Evolutionary conservation across 1,139 yeast species (phyloP).

Genomic region (Diutina siamensis): DNA sequence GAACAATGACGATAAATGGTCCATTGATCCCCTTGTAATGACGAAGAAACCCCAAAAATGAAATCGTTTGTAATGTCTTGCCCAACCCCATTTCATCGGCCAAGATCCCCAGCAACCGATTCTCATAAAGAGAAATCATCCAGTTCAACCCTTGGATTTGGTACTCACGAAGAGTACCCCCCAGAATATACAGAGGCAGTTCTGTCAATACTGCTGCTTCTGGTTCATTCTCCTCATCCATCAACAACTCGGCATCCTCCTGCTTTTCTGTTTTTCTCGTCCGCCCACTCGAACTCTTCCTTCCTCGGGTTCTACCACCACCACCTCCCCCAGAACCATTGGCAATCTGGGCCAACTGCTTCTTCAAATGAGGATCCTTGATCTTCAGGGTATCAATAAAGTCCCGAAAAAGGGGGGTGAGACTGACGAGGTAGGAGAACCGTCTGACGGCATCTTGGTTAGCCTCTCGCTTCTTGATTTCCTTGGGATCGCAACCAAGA

Average conservation of each 20-base stretch:
- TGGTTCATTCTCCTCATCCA: conserved; percentile 35
- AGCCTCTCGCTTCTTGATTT: conserved; percentile 44
- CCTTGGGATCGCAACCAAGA: conserved; percentile 32
- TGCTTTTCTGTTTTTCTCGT: conserved; percentile 51
- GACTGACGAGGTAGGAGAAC: conserved; percentile 69
- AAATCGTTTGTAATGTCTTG: conserved; percentile 85
- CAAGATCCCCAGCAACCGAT: conserved; percentile 77
- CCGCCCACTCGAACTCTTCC: conserved; percentile 8
- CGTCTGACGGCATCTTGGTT: conserved; percentile 61
- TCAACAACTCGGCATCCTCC: conserved; percentile 56
- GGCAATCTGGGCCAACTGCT: conserved; percentile 11
- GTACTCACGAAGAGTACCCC: conserved; percentile 53
- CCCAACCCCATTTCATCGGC: conserved; percentile 99
- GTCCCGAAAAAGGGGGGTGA: conserved; percentile 79
- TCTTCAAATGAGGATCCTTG: conserved; percentile 55
- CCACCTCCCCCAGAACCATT: background rate
- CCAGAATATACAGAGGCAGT: conserved; percentile 54
- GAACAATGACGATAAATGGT: conserved; percentile 65
- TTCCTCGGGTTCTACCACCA: background rate
- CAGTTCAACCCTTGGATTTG: conserved; percentile 92
- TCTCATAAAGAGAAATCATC: conserved; percentile 74
- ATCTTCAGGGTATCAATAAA: conserved; percentile 77
- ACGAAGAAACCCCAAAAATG: conserved; percentile 65
- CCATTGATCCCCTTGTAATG: conserved; percentile 51
- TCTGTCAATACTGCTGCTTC: conserved; percentile 47